Conservation (phyloP, 441 rosid genomes). For the Croton laevigatus region DNA sequence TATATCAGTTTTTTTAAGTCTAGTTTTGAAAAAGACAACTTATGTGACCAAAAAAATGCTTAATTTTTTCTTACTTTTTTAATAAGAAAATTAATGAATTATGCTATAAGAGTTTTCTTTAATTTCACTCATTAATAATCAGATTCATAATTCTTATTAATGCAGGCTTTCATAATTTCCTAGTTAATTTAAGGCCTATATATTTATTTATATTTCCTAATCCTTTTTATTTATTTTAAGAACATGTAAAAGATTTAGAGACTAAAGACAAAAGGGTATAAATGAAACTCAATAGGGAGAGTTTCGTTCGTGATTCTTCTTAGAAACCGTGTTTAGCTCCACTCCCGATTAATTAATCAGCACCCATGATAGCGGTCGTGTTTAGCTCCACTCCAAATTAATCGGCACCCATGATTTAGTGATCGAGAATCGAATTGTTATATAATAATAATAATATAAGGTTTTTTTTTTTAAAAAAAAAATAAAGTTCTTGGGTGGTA, state of each 20-base stretch:
- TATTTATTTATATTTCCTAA: neutral
- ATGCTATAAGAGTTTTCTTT: slow-evolving; percentile 6
- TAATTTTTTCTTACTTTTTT: neutral
- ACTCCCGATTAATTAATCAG: no score
- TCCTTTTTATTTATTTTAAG: neutral
- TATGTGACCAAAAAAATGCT: neutral
- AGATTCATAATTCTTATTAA: slow-evolving; percentile 8
- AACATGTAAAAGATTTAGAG: neutral
- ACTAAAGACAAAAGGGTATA: neutral
- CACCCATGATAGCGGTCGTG: no score
- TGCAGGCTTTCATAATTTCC: slow-evolving; percentile 12
- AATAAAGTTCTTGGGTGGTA: neutral
- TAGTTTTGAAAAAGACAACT: neutral
- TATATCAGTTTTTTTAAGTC: neutral
- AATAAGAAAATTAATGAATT: slow-evolving; percentile 16
- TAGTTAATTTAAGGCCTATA: neutral
- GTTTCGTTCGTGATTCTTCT: no score
- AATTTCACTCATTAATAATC: neutral
- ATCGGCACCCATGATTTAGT: no score
- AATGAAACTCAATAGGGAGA: neutral
- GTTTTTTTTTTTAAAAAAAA: neutral
- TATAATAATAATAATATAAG: neutral
- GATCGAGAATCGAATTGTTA: no score
- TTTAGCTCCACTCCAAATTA: no score
- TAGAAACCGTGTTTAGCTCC: no score